Conservation (phyloP, 208 protist genomes). For the Trypanosoma lewisi region DNA sequence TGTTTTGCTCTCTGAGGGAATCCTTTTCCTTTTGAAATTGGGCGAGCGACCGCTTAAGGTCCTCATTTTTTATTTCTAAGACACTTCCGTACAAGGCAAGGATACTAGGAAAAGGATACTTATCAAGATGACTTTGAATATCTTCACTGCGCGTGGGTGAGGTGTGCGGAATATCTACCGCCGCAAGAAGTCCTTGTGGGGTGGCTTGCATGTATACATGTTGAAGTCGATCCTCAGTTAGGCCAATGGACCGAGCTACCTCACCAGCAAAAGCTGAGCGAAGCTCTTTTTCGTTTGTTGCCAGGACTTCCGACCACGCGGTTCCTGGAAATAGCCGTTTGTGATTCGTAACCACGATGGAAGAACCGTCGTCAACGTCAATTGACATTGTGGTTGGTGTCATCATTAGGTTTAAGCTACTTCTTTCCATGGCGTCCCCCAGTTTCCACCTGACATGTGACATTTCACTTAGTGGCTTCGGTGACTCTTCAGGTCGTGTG, state of each 20-base stretch:
- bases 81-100: background rate
- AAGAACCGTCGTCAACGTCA: constrained; percentile 1
- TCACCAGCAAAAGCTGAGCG: constrained; percentile 42
- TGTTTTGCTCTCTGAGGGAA: too few species aligned
- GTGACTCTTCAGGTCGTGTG: background rate
- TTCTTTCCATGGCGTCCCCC: background rate
- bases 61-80: background rate
- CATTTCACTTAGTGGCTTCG: background rate
- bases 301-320: constrained; percentile 52
- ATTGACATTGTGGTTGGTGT: background rate
- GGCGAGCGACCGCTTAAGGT: background rate
- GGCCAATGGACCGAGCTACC: constrained; percentile 36
- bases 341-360: constrained; percentile 23
- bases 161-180: constrained; percentile 43
- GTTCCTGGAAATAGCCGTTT: constrained; percentile 38
- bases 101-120: background rate
- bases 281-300: constrained; percentile 51
- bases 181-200: constrained; percentile 22
- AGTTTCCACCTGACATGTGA: background rate
- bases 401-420: background rate
- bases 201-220: background rate
- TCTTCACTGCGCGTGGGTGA: constrained; percentile 21
- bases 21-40: background rate
- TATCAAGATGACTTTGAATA: background rate
- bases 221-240: constrained; percentile 20